These are phyloP conservation scores for Bolboschoenoplectus hybrid DNA, from an alignment of 202 grass and related monocot species.

Conservation along the genomic window DNA sequence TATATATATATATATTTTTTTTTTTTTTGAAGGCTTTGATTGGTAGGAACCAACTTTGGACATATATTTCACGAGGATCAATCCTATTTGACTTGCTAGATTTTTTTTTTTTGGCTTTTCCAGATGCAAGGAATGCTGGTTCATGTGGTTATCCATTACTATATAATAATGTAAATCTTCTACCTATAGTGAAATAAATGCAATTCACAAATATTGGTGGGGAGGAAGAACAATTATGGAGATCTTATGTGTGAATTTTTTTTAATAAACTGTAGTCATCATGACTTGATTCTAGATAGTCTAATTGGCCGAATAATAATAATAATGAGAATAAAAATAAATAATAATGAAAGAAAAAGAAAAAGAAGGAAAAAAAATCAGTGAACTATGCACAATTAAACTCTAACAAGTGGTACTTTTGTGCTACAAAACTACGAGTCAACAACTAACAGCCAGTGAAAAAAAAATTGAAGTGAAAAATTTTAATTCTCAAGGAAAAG, in stretches of 20 bases:
- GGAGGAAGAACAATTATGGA: not conserved
- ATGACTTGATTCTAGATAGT: not conserved
- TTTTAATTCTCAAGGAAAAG: not conserved
- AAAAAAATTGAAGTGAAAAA: not conserved
- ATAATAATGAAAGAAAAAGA: too few relatives aligned
- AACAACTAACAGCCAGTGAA: not conserved
- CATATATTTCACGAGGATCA: conserved; percentile 26
- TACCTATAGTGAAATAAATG: not conserved
- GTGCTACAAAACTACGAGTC: not conserved
- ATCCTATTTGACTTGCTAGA: conserved; percentile 22
- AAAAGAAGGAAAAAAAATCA: not conserved
- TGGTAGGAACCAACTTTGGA: conserved; percentile 12
- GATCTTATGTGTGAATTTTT: not conserved
- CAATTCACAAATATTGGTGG: not conserved
- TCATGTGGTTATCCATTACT: conserved; percentile 7
- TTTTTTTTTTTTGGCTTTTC: not conserved
- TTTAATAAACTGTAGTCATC: not conserved
- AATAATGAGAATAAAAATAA: too few relatives aligned
- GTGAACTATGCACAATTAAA: not conserved
- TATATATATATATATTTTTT: too few relatives aligned
- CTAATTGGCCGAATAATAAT: not conserved
- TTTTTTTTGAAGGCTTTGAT: conserved; percentile 32
- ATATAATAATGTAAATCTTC: not conserved
- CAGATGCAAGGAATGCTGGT: not conserved
- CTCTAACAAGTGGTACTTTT: not conserved